Percentiles rank a stretch among this genome's conserved stretches.
Conservation (phyloP, 2,329 filamentous ascomycete genomes). For the Colletotrichum shisoi region DNA sequence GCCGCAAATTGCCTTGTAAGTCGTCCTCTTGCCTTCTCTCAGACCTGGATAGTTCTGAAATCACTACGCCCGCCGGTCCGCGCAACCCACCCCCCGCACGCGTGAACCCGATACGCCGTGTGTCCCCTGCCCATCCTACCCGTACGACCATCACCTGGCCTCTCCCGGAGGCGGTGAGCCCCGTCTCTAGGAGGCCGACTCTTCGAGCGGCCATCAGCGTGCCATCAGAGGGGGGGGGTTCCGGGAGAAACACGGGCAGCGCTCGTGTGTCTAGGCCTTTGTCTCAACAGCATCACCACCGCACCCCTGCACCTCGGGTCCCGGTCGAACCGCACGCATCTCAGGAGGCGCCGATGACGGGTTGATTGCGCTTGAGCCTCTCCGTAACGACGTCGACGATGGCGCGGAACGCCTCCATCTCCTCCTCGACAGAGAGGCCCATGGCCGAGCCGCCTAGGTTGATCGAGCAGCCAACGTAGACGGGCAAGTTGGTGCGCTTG, state of each 20-base stretch:
- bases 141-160: constrained; percentile 18
- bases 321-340: not conserved
- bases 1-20: not conserved
- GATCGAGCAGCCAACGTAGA: constrained; percentile 91
- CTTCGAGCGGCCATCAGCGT: not conserved
- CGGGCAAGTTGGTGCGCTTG: constrained; percentile 73
- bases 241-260: not conserved
- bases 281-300: no score
- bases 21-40: not conserved
- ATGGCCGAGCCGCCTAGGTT: constrained; percentile 76
- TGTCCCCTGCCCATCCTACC: not conserved
- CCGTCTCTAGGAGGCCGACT: not conserved
- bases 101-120: constrained; percentile 21
- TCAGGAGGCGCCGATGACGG: constrained; percentile 42
- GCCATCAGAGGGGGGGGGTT: not conserved
- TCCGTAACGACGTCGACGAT: constrained; percentile 74
- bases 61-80: constrained; percentile 4
- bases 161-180: constrained; percentile 15
- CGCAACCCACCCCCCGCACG: constrained; percentile 4
- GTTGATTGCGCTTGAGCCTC: constrained; percentile 52
- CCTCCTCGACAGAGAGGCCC: constrained; percentile 86
- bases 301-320: not conserved
- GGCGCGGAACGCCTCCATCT: constrained; percentile 84
- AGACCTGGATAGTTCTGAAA: not conserved
- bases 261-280: not conserved